Percentiles rank a stretch among this genome's conserved stretches.
phyloP scores from a whole-genome alignment of 805 yeast genomes.

The Candida takata region DNA sequence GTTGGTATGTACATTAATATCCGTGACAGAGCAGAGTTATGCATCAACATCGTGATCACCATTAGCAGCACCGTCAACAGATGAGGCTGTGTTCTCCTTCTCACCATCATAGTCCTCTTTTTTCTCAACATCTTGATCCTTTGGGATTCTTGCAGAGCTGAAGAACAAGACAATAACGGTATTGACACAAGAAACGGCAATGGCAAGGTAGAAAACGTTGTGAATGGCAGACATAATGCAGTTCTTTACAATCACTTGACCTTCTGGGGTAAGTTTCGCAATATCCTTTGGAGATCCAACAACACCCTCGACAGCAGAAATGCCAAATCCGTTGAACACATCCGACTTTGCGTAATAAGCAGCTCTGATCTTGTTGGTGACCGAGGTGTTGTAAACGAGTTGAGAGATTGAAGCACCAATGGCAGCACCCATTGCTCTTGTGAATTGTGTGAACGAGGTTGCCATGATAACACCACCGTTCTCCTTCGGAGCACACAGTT shows the following conservation, averaged over 20 bases:
- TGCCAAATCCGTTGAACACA: background rate
- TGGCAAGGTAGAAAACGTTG: background rate
- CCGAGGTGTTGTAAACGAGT: conserved; percentile 28
- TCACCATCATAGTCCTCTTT: background rate
- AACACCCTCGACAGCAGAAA: background rate
- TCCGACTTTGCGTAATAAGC: background rate
- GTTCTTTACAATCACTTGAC: background rate
- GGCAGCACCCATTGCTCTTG: conserved; percentile 36
- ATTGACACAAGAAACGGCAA: background rate
- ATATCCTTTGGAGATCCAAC: background rate
- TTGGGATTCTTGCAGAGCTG: background rate
- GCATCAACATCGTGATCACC: too few species aligned
- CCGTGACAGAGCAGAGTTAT: too few species aligned
- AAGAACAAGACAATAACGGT: background rate
- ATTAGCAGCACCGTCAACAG: too few species aligned
- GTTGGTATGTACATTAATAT: too few species aligned
- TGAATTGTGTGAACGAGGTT: conserved; percentile 36
- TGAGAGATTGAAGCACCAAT: conserved; percentile 33
- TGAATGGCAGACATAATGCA: background rate
- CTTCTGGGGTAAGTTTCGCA: background rate
- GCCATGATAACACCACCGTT: conserved; percentile 41
- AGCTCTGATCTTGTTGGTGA: conserved; percentile 12
- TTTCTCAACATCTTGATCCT: background rate
- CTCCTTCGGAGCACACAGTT: conserved; percentile 38
- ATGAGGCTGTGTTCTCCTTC: too few species aligned